Conservation (phyloP, 805 yeast species). For the Candida ipomoeae region DNA sequence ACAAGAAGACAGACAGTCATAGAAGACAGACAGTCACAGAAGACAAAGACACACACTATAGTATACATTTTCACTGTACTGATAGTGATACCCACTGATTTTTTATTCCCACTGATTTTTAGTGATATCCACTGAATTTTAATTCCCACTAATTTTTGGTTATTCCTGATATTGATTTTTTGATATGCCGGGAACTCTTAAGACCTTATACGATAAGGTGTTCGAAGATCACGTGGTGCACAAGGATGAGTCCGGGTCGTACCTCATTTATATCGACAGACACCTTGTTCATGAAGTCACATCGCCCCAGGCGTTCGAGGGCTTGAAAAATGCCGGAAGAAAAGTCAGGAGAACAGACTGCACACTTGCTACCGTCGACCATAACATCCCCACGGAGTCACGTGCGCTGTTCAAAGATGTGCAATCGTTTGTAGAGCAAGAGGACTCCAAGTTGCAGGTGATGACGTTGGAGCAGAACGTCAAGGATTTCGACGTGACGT, state of each 20-base stretch:
- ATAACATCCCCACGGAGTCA: conserved; percentile 94
- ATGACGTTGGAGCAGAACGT: conserved; percentile 91
- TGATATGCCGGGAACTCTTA: conserved; percentile 12
- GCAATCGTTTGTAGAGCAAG: conserved; percentile 78
- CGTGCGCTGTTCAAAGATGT: conserved; percentile 71
- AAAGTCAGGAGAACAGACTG: conserved; percentile 87
- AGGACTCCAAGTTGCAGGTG: conserved; percentile 89
- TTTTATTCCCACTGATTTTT: too few relatives aligned
- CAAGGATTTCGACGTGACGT: conserved; percentile 81
- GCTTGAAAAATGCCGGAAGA: conserved; percentile 83
- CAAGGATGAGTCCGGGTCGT: conserved; percentile 82
- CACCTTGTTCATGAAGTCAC: conserved; percentile 98
- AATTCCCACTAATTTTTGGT: too few relatives aligned
- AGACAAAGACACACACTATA: too few relatives aligned
- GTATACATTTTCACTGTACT: too few relatives aligned
- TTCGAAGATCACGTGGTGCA: conserved; percentile 93
- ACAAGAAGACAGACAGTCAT: too few relatives aligned
- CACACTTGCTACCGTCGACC: conserved; percentile 93
- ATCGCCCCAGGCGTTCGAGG: conserved; percentile 98
- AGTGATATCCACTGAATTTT: too few relatives aligned
- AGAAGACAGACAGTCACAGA: too few relatives aligned
- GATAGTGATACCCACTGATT: too few relatives aligned
- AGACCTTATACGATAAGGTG: conserved; percentile 91
- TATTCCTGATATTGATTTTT: too few relatives aligned
- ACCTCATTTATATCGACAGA: conserved; percentile 87